Conservation (phyloP, 75 land plant genomes). For the Gnetum montanum region DNA sequence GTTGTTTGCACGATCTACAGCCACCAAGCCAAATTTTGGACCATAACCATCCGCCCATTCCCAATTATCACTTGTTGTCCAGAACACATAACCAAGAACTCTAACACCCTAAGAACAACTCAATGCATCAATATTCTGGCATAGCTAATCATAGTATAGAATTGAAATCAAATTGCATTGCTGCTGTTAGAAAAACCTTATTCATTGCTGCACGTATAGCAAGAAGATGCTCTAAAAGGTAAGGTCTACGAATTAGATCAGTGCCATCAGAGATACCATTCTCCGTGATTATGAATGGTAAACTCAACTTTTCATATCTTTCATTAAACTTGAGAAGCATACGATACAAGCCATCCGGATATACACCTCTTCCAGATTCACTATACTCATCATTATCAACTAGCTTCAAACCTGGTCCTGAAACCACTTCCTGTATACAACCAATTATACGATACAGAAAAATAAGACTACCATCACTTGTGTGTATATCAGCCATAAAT, state of each 20-base stretch:
- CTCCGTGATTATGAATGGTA: conserved; percentile 87
- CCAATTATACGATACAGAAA: neutral
- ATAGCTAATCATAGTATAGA: too few species aligned
- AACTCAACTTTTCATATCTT: conserved; percentile 64
- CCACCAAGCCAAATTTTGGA: conserved; percentile 94
- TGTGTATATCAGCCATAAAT: too few species aligned
- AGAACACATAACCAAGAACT: conserved; percentile 87
- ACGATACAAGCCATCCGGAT: conserved; percentile 94
- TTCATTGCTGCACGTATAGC: conserved; percentile 90
- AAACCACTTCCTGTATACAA: conserved; percentile 71
- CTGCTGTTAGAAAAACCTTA: conserved; percentile 40
- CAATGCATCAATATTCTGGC: too few species aligned
- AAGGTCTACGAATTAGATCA: conserved; percentile 88
- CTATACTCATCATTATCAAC: conserved; percentile 87
- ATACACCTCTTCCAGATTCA: conserved; percentile 96
- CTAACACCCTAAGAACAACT: conserved; percentile 63
- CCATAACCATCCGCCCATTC: conserved; percentile 99
- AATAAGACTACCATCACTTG: neutral
- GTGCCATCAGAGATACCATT: conserved; percentile 97
- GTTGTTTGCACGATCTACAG: conserved; percentile 85
- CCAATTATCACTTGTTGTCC: conserved; percentile 99
- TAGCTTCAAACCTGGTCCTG: conserved; percentile 86
- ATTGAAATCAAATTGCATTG: too few species aligned
- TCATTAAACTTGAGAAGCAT: conserved; percentile 84
- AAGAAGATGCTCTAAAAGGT: conserved; percentile 83